These are phyloP conservation scores for Ligustrum vulgare DNA, from an alignment of 257 asterid species.

Conservation along the genomic window DNA sequence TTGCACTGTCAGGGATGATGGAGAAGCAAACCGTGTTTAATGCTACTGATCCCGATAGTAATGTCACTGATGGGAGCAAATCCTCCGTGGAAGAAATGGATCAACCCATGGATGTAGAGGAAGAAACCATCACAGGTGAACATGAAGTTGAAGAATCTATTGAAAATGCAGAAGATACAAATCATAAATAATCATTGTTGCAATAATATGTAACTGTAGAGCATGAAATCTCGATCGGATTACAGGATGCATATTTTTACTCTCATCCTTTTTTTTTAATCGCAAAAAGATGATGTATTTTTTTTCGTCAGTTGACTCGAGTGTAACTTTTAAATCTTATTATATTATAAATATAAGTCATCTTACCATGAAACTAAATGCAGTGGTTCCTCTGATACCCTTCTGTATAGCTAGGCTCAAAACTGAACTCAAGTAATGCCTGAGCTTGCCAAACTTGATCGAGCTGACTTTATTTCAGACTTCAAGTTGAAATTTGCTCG, in stretches of 20 bases:
- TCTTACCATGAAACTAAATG: neutral
- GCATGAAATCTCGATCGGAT: constrained; percentile 26
- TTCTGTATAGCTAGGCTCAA: neutral
- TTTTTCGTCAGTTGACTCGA: constrained; percentile 13
- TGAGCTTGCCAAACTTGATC: neutral
- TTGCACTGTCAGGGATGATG: constrained; percentile 95
- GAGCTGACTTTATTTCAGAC: neutral
- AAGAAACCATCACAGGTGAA: constrained; percentile 34
- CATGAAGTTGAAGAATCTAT: constrained; percentile 43
- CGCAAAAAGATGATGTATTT: constrained; percentile 22
- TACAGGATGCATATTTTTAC: constrained; percentile 15
- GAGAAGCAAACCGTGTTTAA: constrained; percentile 66
- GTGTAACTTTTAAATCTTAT: constrained; percentile 34
- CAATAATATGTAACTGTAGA: constrained; percentile 26
- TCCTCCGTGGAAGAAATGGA: constrained; percentile 32
- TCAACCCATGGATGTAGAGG: constrained; percentile 30
- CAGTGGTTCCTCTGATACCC: neutral
- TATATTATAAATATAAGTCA: constrained; percentile 9
- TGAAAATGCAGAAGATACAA: constrained; percentile 30
- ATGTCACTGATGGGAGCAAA: constrained; percentile 43
- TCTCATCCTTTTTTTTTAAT: neutral
- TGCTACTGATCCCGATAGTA: constrained; percentile 46
- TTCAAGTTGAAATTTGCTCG: too few species aligned
- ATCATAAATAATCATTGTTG: constrained; percentile 30
- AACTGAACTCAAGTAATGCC: neutral